Evolutionary conservation across 2,329 filamentous ascomycete species (phyloP).

Genomic region (Ascochyta rabiei): DNA sequence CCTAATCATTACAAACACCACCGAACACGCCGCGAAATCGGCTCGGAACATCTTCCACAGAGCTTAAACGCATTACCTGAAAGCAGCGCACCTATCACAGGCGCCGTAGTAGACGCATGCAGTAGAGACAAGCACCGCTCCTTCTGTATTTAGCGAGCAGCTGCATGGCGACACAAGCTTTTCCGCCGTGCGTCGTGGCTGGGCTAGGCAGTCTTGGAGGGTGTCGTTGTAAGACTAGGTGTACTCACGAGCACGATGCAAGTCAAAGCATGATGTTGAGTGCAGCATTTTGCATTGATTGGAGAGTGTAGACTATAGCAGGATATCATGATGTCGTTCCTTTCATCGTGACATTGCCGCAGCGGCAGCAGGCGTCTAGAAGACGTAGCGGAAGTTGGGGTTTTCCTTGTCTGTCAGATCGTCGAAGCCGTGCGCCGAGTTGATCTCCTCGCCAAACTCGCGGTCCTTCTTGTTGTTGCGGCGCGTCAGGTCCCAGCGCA

Average conservation of each 20-base stretch:
- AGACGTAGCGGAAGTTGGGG: constrained; percentile 64
- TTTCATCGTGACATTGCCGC: background rate
- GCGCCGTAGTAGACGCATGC: background rate
- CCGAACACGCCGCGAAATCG: too few relatives aligned
- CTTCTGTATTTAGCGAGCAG: background rate
- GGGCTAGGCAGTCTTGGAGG: constrained; percentile 1
- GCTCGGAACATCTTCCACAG: too few relatives aligned
- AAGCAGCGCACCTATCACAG: too few relatives aligned
- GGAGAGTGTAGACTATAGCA: background rate
- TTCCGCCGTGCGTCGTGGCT: background rate
- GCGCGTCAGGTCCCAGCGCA: constrained; percentile 63
- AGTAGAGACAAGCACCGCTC: background rate
- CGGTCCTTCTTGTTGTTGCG: constrained; percentile 66
- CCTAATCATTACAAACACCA: too few relatives aligned
- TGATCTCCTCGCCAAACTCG: constrained; percentile 42
- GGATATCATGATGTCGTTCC: background rate
- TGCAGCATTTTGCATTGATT: background rate
- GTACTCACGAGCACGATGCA: background rate
- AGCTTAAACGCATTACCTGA: too few relatives aligned
- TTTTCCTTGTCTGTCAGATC: constrained; percentile 69
- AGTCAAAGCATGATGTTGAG: background rate
- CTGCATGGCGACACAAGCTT: background rate
- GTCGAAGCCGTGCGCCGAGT: constrained; percentile 60
- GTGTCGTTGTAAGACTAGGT: background rate
- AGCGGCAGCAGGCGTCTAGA: constrained; percentile 19